phyloP scores from a whole-genome alignment of 495 filamentous ascomycete species.

The Xylona heveae region DNA sequence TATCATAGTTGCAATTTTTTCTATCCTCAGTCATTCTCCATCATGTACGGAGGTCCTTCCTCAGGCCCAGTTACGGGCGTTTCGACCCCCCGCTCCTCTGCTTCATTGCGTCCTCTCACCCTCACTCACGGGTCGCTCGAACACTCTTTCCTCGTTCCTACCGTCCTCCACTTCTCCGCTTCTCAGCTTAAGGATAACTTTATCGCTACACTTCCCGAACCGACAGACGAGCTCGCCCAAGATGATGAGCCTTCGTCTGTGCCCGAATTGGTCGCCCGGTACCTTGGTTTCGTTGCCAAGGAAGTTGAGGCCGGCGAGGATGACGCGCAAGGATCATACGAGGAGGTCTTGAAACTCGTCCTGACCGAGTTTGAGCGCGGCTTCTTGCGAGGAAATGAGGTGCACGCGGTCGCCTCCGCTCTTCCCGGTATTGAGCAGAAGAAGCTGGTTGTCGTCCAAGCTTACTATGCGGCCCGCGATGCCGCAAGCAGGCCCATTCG shows the following conservation, averaged over 20 bases:
- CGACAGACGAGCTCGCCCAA: slow-evolving; percentile 90
- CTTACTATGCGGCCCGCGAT: slow-evolving; percentile 77
- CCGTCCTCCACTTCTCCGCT: slow-evolving; percentile 84
- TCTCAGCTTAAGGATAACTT: slow-evolving; percentile 80
- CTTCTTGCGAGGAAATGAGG: slow-evolving; percentile 87
- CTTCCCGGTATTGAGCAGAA: slow-evolving; percentile 77
- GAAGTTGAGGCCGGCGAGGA: slow-evolving; percentile 86
- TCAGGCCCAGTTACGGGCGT: slow-evolving; percentile 83
- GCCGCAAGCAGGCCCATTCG: slow-evolving; percentile 65
- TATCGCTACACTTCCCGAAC: slow-evolving; percentile 56
- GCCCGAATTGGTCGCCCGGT: slow-evolving; percentile 74
- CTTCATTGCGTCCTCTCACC: slow-evolving; percentile 72
- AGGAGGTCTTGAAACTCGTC: slow-evolving; percentile 71
- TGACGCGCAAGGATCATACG: slow-evolving; percentile 59
- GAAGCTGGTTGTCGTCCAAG: slow-evolving; percentile 65
- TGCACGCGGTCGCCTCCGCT: slow-evolving; percentile 68
- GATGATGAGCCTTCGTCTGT: slow-evolving; percentile 95
- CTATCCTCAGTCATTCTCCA: slow-evolving; percentile 8
- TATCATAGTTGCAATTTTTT: too few species aligned
- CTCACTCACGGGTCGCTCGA: slow-evolving; percentile 87
- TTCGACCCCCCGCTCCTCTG: slow-evolving; percentile 74
- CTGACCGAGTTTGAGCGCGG: slow-evolving; percentile 89
- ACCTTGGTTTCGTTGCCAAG: slow-evolving; percentile 66
- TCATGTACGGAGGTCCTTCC: slow-evolving; percentile 65
- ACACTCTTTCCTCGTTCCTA: slow-evolving; percentile 83